Evolutionary conservation across 202 grass and related monocot species (phyloP), one percentile per base, ranked within the genome.

Genomic region (Elaeis oleifera): DNA sequence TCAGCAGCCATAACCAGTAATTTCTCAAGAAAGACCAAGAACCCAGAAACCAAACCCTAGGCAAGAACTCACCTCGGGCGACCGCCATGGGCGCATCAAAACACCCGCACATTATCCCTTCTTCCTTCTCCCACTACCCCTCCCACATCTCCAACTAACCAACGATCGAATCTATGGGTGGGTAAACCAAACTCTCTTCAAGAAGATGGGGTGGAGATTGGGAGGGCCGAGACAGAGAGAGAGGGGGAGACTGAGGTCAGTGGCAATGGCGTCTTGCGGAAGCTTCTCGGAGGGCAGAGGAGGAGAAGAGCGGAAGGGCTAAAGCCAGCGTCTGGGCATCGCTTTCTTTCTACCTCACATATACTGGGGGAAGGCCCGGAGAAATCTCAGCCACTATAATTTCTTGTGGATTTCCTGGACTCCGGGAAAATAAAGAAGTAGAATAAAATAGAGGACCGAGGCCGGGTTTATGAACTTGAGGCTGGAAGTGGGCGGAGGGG

Each of bases 331-430:
- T 0, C 36, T 3, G 36, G 9, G 9, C 36, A 13, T 44, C 36
- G 36, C 9, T 44, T 14, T 44, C 36, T 44, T 14, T 44, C 36
- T 44, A 5, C 2, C 63, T 85, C 68, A 54, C 36, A 72, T 55
- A 73, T 73, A 53, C 67, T 25, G 26, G 44, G 56, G 9, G 36
- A 44, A 28, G n/a, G 61, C 59, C 16, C 58, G 54, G 84, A 83
- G 62, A 79, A 89, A 81, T 83, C 81, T 83, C 68, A 85, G 89
- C 89, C 85, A 89, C 85, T 80, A 83, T 58, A 63, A 83, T 87
- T 89, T 85, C 76, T 83, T 80, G 84, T 14, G 36, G 84, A 60
- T 83, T 83, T 81, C 74, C 69, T 29, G 74, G 48, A 31, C 76
- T 56, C 23, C 1, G 8, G 4, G 17, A 17, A 49, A 16, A 70